A percentile compares a stretch with the other conserved stretches of the same genome.
These are phyloP conservation scores for Komagataella pastoris DNA, from an alignment of 805 yeast species.

Conservation along the genomic window DNA sequence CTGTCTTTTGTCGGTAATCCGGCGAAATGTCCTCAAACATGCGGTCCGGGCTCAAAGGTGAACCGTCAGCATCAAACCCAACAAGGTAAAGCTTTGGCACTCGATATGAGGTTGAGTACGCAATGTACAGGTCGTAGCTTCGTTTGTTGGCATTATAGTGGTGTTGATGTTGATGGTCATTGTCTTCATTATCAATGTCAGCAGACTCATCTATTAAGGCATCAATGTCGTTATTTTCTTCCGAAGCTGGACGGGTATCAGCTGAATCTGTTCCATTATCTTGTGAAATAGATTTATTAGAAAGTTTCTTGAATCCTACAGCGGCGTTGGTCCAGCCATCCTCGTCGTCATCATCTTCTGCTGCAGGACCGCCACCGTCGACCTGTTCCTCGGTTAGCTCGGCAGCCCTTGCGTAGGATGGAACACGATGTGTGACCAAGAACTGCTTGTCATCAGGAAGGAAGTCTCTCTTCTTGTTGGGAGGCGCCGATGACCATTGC, in stretches of 20 bases:
- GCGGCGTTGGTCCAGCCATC: slow-evolving; percentile 45
- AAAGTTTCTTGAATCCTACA: slow-evolving; percentile 15
- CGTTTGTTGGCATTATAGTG: slow-evolving; percentile 29
- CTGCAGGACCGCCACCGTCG: slow-evolving; percentile 14
- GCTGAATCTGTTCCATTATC: slow-evolving; percentile 6
- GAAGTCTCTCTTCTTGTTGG: slow-evolving; percentile 45
- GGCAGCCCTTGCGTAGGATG: slow-evolving; percentile 64
- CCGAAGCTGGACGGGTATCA: slow-evolving; percentile 20
- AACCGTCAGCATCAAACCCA: slow-evolving; percentile 75
- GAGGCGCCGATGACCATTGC: slow-evolving; percentile 71
- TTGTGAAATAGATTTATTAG: not conserved
- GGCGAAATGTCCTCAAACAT: slow-evolving; percentile 93
- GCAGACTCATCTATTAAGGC: slow-evolving; percentile 20
- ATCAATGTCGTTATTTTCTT: slow-evolving; percentile 26
- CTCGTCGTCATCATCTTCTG: slow-evolving; percentile 13
- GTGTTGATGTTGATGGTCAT: slow-evolving; percentile 14
- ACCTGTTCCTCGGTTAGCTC: slow-evolving; percentile 27
- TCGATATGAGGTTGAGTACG: slow-evolving; percentile 88
- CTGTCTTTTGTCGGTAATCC: slow-evolving; percentile 92
- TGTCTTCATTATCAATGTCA: slow-evolving; percentile 26
- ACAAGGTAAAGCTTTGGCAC: slow-evolving; percentile 91
- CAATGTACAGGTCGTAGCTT: slow-evolving; percentile 78
- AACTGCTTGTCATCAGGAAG: slow-evolving; percentile 82
- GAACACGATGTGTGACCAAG: slow-evolving; percentile 80
- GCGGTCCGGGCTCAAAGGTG: slow-evolving; percentile 72